A percentile compares a stretch with the other conserved stretches of the same genome.
These are phyloP conservation scores for Botrytis fabae DNA, from an alignment of 2,329 filamentous ascomycete species.

Conservation along the genomic window DNA sequence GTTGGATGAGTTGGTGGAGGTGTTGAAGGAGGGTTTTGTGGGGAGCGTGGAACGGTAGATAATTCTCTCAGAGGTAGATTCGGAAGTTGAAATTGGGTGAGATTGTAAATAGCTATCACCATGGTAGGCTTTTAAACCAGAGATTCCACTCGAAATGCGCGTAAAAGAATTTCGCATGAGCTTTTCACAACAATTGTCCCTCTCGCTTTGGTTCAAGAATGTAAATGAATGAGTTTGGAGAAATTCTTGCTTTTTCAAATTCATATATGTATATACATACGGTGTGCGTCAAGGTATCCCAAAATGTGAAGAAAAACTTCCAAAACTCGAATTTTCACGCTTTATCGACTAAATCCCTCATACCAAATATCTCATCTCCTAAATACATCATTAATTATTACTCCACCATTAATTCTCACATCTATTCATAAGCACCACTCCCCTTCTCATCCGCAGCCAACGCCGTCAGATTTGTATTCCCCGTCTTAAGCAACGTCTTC, in stretches of 20 bases:
- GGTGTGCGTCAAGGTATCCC: not conserved
- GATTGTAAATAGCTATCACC: not conserved
- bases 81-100: not conserved
- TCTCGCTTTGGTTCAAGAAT: not conserved
- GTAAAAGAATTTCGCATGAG: not conserved
- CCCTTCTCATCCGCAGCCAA: conserved; percentile 31
- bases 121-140: not conserved
- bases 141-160: not conserved
- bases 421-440: conserved; percentile 28
- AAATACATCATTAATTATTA: not conserved
- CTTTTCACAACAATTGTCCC: not conserved
- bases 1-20: conserved; percentile 72
- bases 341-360: not conserved
- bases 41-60: conserved; percentile 43
- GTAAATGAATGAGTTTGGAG: not conserved
- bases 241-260: not conserved
- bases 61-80: not conserved
- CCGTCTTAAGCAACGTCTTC: conserved; percentile 47
- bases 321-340: not conserved
- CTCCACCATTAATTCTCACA: too few species aligned
- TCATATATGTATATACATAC: not conserved
- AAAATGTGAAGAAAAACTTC: not conserved
- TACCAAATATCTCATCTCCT: not conserved
- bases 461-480: conserved; percentile 40
- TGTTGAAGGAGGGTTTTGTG: conserved; percentile 74